A percentile compares a stretch with the other conserved stretches of the same genome.
phyloP scores from a whole-genome alignment of 2,329 filamentous ascomycete species.

The Mycosphaerella arachidis region DNA sequence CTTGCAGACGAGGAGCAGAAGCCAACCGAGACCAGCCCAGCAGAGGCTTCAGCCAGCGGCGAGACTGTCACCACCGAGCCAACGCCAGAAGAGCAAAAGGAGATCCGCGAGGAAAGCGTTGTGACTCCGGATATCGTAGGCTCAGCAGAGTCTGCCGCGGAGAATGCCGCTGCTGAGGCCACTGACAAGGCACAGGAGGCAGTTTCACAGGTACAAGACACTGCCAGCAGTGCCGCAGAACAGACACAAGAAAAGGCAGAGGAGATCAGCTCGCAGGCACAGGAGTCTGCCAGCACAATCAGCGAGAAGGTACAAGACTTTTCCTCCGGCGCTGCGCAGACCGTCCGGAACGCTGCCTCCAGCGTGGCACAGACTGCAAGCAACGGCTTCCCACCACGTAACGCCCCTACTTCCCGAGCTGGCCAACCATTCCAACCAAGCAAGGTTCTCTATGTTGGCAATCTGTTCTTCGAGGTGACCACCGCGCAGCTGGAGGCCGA shows the following conservation, averaged over 20 bases:
- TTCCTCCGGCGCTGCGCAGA: slow-evolving; percentile 6
- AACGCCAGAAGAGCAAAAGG: slow-evolving; percentile 27
- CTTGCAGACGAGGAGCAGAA: slow-evolving; percentile 38
- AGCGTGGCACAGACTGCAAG: not conserved
- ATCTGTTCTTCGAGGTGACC: slow-evolving; percentile 65
- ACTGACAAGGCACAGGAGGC: slow-evolving; percentile 21
- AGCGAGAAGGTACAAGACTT: slow-evolving; percentile 10
- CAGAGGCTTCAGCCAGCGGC: slow-evolving; percentile 31
- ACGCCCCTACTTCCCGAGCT: slow-evolving; percentile 14
- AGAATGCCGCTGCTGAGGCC: slow-evolving; percentile 16
- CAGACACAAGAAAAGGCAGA: slow-evolving; percentile 23
- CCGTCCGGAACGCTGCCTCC: slow-evolving; percentile 6
- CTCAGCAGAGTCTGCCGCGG: slow-evolving; percentile 16
- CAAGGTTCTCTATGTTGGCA: slow-evolving; percentile 59
- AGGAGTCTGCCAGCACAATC: slow-evolving; percentile 13
- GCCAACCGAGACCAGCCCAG: slow-evolving; percentile 14
- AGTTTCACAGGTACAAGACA: slow-evolving; percentile 6
- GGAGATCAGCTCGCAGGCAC: slow-evolving; percentile 10
- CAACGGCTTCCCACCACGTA: not conserved
- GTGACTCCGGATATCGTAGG: slow-evolving; percentile 25
- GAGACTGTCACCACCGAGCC: slow-evolving; percentile 34
- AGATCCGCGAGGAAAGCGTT: slow-evolving; percentile 25
- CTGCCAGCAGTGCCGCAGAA: slow-evolving; percentile 16
- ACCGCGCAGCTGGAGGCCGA: slow-evolving; percentile 56
- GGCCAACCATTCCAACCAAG: slow-evolving; percentile 27